These are phyloP conservation scores for Fusarium multiceps DNA, from an alignment of 2,329 filamentous ascomycete genomes.

Conservation along the genomic window DNA sequence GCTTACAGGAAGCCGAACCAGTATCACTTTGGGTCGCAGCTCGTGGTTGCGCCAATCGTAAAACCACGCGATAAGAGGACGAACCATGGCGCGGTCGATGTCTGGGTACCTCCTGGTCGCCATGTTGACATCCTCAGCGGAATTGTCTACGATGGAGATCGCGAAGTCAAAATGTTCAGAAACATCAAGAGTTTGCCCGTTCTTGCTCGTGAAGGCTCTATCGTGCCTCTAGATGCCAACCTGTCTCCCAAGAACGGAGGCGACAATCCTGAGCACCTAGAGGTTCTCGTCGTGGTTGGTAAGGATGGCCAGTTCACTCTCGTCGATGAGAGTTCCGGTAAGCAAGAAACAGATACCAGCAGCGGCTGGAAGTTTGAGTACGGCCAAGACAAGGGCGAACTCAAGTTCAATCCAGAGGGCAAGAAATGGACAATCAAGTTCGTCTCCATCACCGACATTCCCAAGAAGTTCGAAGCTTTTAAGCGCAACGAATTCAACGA, in stretches of 20 bases:
- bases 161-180: slow-evolving; percentile 63
- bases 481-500: slow-evolving; percentile 1
- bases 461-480: slow-evolving; percentile 1
- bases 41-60: slow-evolving; percentile 68
- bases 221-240: slow-evolving; percentile 64
- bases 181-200: slow-evolving; percentile 63
- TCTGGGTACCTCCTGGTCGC: slow-evolving; percentile 67
- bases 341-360: not conserved
- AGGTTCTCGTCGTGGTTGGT: slow-evolving; percentile 62
- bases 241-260: slow-evolving; percentile 60
- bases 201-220: slow-evolving; percentile 65
- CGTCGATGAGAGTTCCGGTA: slow-evolving; percentile 58
- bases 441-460: slow-evolving; percentile 14
- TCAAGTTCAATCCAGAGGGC: slow-evolving; percentile 4
- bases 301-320: slow-evolving; percentile 58
- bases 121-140: slow-evolving; percentile 70
- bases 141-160: slow-evolving; percentile 66
- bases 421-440: slow-evolving; percentile 35
- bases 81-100: slow-evolving; percentile 59
- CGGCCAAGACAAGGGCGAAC: slow-evolving; percentile 11
- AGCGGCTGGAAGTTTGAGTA: slow-evolving; percentile 6
- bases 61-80: slow-evolving; percentile 60
- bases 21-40: slow-evolving; percentile 67
- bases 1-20: slow-evolving; percentile 68
- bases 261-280: slow-evolving; percentile 58